Base-by-base conservation (phyloP, 2,329 filamentous ascomycete genomes). In the Apiospora sp. region DNA sequence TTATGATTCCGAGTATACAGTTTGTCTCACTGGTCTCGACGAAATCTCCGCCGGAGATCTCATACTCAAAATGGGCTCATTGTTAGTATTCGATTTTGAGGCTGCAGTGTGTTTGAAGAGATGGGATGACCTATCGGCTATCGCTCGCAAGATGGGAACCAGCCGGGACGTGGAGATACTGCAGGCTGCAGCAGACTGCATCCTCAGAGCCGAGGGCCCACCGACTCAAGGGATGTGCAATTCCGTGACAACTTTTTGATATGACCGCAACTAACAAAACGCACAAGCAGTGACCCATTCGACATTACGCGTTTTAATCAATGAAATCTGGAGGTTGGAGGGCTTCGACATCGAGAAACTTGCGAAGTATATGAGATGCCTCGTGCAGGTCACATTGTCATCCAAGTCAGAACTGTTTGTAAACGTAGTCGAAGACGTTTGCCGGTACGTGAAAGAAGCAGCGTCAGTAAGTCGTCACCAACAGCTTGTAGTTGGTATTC, bases 71-170 rank as follows among this genome's bases (percentile, higher is more conserved):
- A 84, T 93, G 48, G 87, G 91, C 7, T 88, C 90, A 2, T 82
- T 97, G 24, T 84, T 94, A 10, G 90, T 92, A 0, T 93, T 95
- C 75, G 93, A 96, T 75, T 93, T 97, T 74, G 95, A 98, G 83
- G 92, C 91, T 2, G 90, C 92, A 0, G 83, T 93, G 51, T 86
- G 86, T 44, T 84, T 96, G 5, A 88, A 90, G 73, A 86, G 88
- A 27, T 96, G 92, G 92, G 88, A 93, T 61, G 86, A 89, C 49
- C 83, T 97, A 1, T 83, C 86, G 6, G 81, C 84, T 22, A 88
- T 94, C 10, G 87, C 96, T 30, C 78, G 87, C 71, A 87, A 85
- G 70, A 86, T 87, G 0, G 82, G 81, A 7, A 70, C 77, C 0
- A 89, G 86, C 72, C 80, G 82, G 24, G 84, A 85, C 69, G 81